Evolutionary conservation across 352 stramenopile species (phyloP).

Genomic region (Pythium coloratum): DNA sequence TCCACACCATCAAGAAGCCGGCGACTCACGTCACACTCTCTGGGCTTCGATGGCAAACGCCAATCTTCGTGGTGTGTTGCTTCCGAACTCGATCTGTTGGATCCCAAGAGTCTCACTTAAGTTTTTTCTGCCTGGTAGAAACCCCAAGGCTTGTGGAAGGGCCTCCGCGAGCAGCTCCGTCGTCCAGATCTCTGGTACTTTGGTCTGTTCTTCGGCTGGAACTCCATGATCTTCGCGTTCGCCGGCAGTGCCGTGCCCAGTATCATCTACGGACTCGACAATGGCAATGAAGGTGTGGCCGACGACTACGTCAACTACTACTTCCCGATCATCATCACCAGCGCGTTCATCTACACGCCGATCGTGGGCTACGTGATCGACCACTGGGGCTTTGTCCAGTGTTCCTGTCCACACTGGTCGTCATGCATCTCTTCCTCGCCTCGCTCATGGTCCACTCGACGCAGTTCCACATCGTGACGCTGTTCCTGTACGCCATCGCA

Average conservation of each 20-base stretch:
- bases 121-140: slow-evolving; percentile 29
- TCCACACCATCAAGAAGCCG: slow-evolving; percentile 28
- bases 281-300: slow-evolving; percentile 11
- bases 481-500: slow-evolving; percentile 38
- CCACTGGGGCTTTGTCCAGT: slow-evolving; percentile 33
- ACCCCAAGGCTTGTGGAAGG: slow-evolving; percentile 47
- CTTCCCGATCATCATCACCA: slow-evolving; percentile 40
- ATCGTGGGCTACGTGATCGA: slow-evolving; percentile 45
- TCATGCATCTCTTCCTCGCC: slow-evolving; percentile 36
- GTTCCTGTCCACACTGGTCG: slow-evolving; percentile 32
- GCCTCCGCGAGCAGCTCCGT: slow-evolving; percentile 38
- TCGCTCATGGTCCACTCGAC: slow-evolving; percentile 35
- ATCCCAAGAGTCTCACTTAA: background rate
- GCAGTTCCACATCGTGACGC: slow-evolving; percentile 35
- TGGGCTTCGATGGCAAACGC: slow-evolving; percentile 12
- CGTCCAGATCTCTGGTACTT: slow-evolving; percentile 44
- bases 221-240: slow-evolving; percentile 45
- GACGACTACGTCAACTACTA: slow-evolving; percentile 43
- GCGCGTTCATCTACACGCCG: slow-evolving; percentile 43
- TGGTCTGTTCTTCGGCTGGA: slow-evolving; percentile 43
- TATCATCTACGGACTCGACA: slow-evolving; percentile 36
- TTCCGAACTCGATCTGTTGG: background rate
- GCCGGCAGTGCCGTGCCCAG: slow-evolving; percentile 43
- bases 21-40: slow-evolving; percentile 32
- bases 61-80: slow-evolving; percentile 19